Evolutionary conservation across 371 early-diverging fungal genomes (phyloP).

Genomic region (Actinomucor elegans): DNA sequence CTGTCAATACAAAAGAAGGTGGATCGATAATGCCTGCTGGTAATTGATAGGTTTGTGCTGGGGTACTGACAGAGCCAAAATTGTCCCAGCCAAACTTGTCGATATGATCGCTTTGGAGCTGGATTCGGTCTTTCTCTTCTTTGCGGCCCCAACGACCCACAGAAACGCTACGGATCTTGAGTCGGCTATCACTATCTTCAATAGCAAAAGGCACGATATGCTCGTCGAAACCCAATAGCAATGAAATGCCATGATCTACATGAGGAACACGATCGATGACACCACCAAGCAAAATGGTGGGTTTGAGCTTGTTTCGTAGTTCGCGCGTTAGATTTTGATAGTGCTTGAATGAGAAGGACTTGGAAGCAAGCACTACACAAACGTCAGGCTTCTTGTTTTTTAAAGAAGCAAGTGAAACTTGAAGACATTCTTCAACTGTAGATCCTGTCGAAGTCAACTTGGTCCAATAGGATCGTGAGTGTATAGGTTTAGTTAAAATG

Average conservation of each 20-base stretch:
- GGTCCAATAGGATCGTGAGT: constrained; percentile 27
- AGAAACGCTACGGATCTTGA: constrained; percentile 48
- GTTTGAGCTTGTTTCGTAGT: constrained; percentile 12
- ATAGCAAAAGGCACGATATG: constrained; percentile 23
- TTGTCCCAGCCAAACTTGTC: constrained; percentile 50
- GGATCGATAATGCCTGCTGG: constrained; percentile 12
- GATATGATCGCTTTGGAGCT: constrained; percentile 36
- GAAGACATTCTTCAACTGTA: constrained; percentile 30
- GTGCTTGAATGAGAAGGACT: constrained; percentile 33
- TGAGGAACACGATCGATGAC: constrained; percentile 59
- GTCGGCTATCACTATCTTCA: constrained; percentile 34
- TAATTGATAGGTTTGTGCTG: constrained; percentile 22
- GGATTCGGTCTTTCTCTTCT: constrained; percentile 31
- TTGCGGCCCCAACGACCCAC: constrained; percentile 63
- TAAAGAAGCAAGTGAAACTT: constrained; percentile 9
- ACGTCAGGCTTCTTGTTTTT: constrained; percentile 20
- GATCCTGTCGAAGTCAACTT: constrained; percentile 26
- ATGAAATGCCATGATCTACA: constrained; percentile 47
- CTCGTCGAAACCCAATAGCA: constrained; percentile 36
- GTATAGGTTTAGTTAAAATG: neutral
- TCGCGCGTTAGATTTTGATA: constrained; percentile 14
- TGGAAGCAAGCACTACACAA: constrained; percentile 43
- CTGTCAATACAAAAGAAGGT: constrained; percentile 48
- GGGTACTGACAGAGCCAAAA: constrained; percentile 42
- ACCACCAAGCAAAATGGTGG: constrained; percentile 35